A percentile compares a stretch with the other conserved stretches of the same genome.
Evolutionary conservation across 179 eudicot genomes (phyloP).

Genomic region (Camellia oleifera): DNA sequence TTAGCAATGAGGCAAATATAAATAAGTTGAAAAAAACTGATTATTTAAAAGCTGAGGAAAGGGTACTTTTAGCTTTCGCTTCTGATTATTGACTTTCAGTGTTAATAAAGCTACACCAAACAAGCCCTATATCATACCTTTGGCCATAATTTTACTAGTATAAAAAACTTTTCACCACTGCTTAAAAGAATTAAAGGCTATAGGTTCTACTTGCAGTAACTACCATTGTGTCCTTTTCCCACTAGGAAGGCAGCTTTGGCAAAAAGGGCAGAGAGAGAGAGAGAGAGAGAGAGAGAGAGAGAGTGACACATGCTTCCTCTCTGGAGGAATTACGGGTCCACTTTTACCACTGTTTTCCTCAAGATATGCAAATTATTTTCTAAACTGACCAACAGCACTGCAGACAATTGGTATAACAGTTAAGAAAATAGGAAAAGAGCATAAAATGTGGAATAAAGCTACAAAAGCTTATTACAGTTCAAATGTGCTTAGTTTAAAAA

Average conservation of each 20-base stretch:
- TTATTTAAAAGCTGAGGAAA: background rate
- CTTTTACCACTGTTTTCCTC: slow-evolving; percentile 79
- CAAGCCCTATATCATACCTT: no score
- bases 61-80: no score
- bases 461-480: background rate
- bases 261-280: slow-evolving; percentile 2
- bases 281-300: slow-evolving; percentile 32
- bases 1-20: no score
- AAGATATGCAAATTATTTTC: slow-evolving; percentile 81
- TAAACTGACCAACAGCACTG: slow-evolving; percentile 89
- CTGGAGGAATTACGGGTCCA: slow-evolving; percentile 77
- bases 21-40: no score
- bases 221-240: background rate
- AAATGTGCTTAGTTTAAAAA: background rate
- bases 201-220: background rate
- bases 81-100: no score
- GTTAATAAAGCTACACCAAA: no score
- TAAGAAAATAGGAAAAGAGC: background rate
- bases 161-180: background rate
- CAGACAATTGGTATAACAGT: slow-evolving; percentile 14
- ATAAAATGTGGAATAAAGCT: background rate
- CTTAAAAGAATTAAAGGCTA: background rate
- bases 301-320: slow-evolving; percentile 72
- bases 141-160: background rate
- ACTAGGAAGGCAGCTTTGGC: background rate